phyloP scores from a whole-genome alignment of 441 rosid species.

The Jatropha podagrica region DNA sequence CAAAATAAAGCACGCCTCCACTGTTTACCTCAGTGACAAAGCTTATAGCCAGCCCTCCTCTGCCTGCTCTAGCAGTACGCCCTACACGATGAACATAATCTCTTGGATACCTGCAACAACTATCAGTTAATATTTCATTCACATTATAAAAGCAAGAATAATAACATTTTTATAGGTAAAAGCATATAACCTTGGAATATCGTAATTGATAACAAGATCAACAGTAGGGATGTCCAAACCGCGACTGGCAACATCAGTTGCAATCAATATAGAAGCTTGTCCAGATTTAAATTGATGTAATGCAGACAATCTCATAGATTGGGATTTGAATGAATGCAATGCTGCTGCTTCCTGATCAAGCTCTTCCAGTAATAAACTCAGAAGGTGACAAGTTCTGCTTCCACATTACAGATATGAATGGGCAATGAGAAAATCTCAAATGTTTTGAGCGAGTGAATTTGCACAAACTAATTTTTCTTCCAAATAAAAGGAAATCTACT shows the following conservation, averaged over 20 bases:
- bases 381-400: slow-evolving; percentile 67
- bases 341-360: slow-evolving; percentile 77
- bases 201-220: slow-evolving; percentile 91
- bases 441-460: background rate
- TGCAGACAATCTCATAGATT: slow-evolving; percentile 74
- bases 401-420: slow-evolving; percentile 19
- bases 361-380: slow-evolving; percentile 80
- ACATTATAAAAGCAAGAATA: background rate
- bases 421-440: background rate
- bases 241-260: slow-evolving; percentile 95
- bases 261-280: slow-evolving; percentile 68
- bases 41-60: slow-evolving; percentile 89
- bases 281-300: slow-evolving; percentile 87
- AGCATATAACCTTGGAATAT: slow-evolving; percentile 69
- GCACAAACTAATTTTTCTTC: background rate
- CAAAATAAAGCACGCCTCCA: background rate
- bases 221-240: slow-evolving; percentile 98
- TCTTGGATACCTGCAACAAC: slow-evolving; percentile 60
- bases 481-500: background rate
- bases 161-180: background rate
- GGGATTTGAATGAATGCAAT: slow-evolving; percentile 78
- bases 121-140: slow-evolving; percentile 4
- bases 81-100: slow-evolving; percentile 99
- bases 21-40: slow-evolving; percentile 67
- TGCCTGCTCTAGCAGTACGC: slow-evolving; percentile 97